Percentiles rank a stretch among this genome's conserved stretches.
These are phyloP conservation scores for Salix arbutifolia DNA, from an alignment of 345 rosid genomes.

Conservation along the genomic window DNA sequence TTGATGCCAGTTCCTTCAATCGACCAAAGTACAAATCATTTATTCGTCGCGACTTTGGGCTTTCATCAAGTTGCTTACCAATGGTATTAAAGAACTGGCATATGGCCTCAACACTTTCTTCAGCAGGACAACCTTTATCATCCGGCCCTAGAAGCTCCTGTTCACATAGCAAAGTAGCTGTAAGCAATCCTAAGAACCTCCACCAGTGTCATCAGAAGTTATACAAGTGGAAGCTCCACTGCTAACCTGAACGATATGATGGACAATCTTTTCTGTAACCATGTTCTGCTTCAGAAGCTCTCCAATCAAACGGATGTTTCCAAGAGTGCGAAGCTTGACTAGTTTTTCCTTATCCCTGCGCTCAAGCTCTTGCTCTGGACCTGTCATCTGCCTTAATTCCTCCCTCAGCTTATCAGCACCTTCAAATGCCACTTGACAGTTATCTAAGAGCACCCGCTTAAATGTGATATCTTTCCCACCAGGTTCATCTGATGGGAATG, in stretches of 20 bases:
- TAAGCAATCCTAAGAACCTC: neutral
- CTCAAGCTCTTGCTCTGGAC: slow-evolving; percentile 74
- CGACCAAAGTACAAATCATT: slow-evolving; percentile 62
- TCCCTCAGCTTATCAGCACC: slow-evolving; percentile 77
- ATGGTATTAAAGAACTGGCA: slow-evolving; percentile 81
- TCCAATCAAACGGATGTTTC: slow-evolving; percentile 88
- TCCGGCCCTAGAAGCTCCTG: slow-evolving; percentile 87
- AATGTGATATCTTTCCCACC: slow-evolving; percentile 82
- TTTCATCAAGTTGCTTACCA: slow-evolving; percentile 87
- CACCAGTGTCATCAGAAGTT: neutral
- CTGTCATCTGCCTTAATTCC: slow-evolving; percentile 68
- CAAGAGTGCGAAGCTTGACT: slow-evolving; percentile 77
- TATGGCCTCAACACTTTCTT: slow-evolving; percentile 86
- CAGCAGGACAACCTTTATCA: slow-evolving; percentile 58
- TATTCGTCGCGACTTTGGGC: slow-evolving; percentile 54
- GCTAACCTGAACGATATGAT: slow-evolving; percentile 77
- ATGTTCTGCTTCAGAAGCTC: slow-evolving; percentile 92
- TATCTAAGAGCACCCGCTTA: slow-evolving; percentile 76
- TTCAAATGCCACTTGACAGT: slow-evolving; percentile 91
- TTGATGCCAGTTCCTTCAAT: slow-evolving; percentile 57
- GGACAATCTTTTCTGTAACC: slow-evolving; percentile 91
- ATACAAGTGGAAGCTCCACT: neutral
- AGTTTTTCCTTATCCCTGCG: slow-evolving; percentile 78
- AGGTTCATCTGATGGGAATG: slow-evolving; percentile 79
- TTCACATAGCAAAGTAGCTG: neutral